Percentiles rank a stretch among this genome's conserved stretches.
Evolutionary conservation across 1,139 yeast genomes (phyloP).

Genomic region (Yamadazyma sp.): DNA sequence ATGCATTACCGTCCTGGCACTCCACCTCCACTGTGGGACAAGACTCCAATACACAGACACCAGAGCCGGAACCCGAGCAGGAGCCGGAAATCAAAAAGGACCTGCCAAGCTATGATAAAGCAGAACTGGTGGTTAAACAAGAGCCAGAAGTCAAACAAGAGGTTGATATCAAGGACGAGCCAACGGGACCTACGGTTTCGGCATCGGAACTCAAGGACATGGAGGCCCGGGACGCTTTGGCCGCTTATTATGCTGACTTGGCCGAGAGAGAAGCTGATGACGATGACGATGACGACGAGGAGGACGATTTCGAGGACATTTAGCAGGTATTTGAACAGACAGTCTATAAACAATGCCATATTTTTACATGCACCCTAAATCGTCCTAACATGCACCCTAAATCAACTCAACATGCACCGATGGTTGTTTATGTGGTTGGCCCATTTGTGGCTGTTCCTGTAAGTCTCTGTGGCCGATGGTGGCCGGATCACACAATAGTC

Average conservation of each 20-base stretch:
- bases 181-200: slow-evolving; percentile 9
- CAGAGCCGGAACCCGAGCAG: slow-evolving; percentile 18
- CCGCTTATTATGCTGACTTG: slow-evolving; percentile 74
- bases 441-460: no score
- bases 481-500: no score
- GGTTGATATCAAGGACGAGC: no score
- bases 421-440: no score
- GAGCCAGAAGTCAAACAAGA: neutral
- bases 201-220: slow-evolving; percentile 46
- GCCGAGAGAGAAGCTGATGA: slow-evolving; percentile 63
- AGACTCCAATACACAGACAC: slow-evolving; percentile 42
- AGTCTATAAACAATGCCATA: no score
- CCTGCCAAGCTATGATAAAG: slow-evolving; percentile 1
- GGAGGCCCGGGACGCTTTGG: slow-evolving; percentile 75
- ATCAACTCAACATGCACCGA: no score
- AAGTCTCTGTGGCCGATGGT: no score
- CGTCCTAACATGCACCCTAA: no score
- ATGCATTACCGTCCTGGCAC: slow-evolving; percentile 97
- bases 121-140: slow-evolving; percentile 5
- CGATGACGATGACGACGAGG: slow-evolving; percentile 62
- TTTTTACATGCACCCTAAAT: no score
- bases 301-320: slow-evolving; percentile 49
- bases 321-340: no score
- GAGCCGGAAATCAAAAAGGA: slow-evolving; percentile 11
- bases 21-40: slow-evolving; percentile 81